Conservation (phyloP, 2,329 filamentous ascomycete genomes). For the Exophiala sp. region DNA sequence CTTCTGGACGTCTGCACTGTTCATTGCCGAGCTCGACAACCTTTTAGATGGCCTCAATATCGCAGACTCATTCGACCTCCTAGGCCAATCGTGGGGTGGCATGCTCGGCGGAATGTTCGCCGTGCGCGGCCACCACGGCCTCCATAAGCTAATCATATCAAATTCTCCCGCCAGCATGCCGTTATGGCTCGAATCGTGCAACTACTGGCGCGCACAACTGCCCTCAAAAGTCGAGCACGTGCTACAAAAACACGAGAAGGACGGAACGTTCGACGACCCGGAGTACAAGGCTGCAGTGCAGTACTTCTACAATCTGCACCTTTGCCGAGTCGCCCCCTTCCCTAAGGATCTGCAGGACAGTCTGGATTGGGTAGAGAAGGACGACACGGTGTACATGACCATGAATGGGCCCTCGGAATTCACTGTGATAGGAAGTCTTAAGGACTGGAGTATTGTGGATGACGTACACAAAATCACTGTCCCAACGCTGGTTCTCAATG, state of each 20-base stretch:
- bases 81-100: slow-evolving; percentile 54
- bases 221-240: slow-evolving; percentile 23
- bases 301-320: slow-evolving; percentile 31
- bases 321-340: slow-evolving; percentile 33
- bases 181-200: slow-evolving; percentile 25
- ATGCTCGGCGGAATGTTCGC: slow-evolving; percentile 49
- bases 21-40: slow-evolving; percentile 50
- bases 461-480: slow-evolving; percentile 38
- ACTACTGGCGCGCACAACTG: slow-evolving; percentile 28
- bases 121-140: slow-evolving; percentile 31
- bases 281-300: slow-evolving; percentile 31
- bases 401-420: slow-evolving; percentile 41
- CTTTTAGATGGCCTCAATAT: slow-evolving; percentile 44
- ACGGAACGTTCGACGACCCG: slow-evolving; percentile 24
- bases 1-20: slow-evolving; percentile 51
- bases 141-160: slow-evolving; percentile 40
- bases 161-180: slow-evolving; percentile 31
- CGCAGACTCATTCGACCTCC: slow-evolving; percentile 39
- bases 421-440: slow-evolving; percentile 39
- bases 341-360: slow-evolving; percentile 31
- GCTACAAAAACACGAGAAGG: slow-evolving; percentile 20
- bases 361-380: slow-evolving; percentile 26
- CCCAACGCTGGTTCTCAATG: slow-evolving; percentile 43
- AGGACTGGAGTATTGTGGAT: slow-evolving; percentile 37
- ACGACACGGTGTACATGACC: slow-evolving; percentile 30